A percentile compares a stretch with the other conserved stretches of the same genome.
Conservation (phyloP, 495 filamentous ascomycete genomes). For the Xeromyces bisporus region DNA sequence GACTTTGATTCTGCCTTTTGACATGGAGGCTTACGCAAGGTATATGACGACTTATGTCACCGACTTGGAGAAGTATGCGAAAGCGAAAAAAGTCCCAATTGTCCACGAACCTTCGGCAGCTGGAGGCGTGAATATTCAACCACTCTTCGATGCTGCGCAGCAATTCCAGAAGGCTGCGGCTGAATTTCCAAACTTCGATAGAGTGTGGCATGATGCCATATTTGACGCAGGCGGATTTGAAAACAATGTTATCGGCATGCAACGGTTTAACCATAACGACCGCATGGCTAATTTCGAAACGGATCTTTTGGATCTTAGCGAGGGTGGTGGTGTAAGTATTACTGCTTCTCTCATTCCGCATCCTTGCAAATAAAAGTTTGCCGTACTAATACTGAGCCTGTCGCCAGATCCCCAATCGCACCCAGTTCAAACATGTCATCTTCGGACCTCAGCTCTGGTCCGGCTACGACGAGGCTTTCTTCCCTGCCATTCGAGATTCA, state of each 20-base stretch:
- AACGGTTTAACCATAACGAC: slow-evolving; percentile 49
- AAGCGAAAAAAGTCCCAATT: slow-evolving; percentile 31
- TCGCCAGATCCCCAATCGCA: slow-evolving; percentile 60
- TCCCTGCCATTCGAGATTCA: slow-evolving; percentile 74
- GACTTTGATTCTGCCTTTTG: slow-evolving; percentile 63
- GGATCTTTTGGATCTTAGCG: slow-evolving; percentile 56
- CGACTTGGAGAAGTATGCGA: slow-evolving; percentile 50
- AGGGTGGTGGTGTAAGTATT: slow-evolving; percentile 51
- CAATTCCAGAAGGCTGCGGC: slow-evolving; percentile 41
- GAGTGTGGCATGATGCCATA: slow-evolving; percentile 51
- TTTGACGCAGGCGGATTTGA: slow-evolving; percentile 54
- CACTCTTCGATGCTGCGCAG: slow-evolving; percentile 41
- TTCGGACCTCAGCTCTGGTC: slow-evolving; percentile 72
- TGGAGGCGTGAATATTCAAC: slow-evolving; percentile 34
- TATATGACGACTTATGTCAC: slow-evolving; percentile 42
- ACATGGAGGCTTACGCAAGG: slow-evolving; percentile 59
- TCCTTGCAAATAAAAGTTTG: too few species aligned
- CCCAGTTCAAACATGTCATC: slow-evolving; percentile 88
- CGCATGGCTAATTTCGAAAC: slow-evolving; percentile 69
- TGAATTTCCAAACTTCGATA: slow-evolving; percentile 56
- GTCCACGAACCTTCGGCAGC: slow-evolving; percentile 7
- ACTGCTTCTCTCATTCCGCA: too few species aligned
- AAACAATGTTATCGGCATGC: slow-evolving; percentile 41
- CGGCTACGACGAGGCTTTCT: slow-evolving; percentile 56
- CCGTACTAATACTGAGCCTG: too few species aligned